phyloP scores from a whole-genome alignment of 257 asterid species.

The Nicotiana undulata region DNA sequence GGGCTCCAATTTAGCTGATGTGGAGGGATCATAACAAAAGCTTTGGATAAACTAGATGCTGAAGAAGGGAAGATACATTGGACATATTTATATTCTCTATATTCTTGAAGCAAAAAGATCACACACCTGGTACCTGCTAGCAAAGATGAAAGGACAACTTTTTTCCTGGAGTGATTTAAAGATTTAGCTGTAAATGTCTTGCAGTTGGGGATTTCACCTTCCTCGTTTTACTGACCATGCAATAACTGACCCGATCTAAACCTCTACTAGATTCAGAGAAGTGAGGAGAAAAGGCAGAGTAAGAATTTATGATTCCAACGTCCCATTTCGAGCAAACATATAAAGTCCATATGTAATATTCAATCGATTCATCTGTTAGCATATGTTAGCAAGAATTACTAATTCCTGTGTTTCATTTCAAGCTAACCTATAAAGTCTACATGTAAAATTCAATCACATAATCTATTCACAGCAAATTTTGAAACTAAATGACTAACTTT shows the following conservation, averaged over 20 bases:
- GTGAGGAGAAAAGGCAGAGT: neutral
- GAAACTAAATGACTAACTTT: neutral
- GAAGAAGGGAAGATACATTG: neutral
- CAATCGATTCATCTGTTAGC: neutral
- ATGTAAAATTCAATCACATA: neutral
- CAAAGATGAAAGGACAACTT: no score
- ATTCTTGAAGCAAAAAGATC: no score
- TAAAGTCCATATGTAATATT: neutral
- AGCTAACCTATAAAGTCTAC: neutral
- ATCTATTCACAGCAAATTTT: neutral
- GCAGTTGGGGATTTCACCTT: neutral
- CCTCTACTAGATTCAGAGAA: neutral
- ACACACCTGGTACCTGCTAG: no score
- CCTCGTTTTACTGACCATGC: neutral
- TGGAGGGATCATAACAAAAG: neutral
- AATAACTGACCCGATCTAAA: neutral
- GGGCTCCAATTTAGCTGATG: neutral
- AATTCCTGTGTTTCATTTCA: neutral
- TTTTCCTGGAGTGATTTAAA: neutral
- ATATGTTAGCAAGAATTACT: neutral
- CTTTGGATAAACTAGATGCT: neutral
- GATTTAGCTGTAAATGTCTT: neutral
- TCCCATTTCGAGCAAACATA: neutral
- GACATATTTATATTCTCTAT: neutral
- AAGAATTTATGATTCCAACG: neutral